phyloP scores from a whole-genome alignment of 2,329 filamentous ascomycete species.

The Amauroascus niger region DNA sequence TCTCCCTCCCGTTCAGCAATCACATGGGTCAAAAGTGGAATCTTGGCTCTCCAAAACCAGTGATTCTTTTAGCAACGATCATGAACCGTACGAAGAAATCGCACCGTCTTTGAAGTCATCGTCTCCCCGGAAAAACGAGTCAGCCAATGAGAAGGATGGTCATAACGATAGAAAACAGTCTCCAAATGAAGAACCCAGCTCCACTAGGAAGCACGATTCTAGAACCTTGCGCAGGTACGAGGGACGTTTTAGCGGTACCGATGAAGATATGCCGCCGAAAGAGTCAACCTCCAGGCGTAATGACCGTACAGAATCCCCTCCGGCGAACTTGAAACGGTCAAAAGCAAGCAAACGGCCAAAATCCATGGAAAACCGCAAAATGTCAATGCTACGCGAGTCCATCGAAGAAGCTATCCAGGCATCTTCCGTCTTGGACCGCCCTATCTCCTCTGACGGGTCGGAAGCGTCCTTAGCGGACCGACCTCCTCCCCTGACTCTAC shows the following conservation, averaged over 20 bases:
- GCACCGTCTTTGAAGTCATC: slow-evolving; percentile 9
- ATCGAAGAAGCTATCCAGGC: slow-evolving; percentile 19
- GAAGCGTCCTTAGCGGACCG: slow-evolving; percentile 31
- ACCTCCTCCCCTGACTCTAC: slow-evolving; percentile 34
- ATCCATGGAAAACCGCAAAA: slow-evolving; percentile 17
- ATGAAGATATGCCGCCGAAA: neutral
- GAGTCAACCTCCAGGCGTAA: neutral
- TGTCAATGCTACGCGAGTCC: slow-evolving; percentile 22
- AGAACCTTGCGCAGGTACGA: neutral
- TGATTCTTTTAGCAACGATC: slow-evolving; percentile 45
- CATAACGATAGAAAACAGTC: neutral
- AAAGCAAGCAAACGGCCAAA: slow-evolving; percentile 18
- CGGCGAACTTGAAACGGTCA: slow-evolving; percentile 19
- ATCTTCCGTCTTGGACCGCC: slow-evolving; percentile 25
- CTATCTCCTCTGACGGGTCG: slow-evolving; percentile 30
- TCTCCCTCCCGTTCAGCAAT: slow-evolving; percentile 29
- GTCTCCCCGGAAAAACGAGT: neutral
- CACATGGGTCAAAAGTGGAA: slow-evolving; percentile 47
- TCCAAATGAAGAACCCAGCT: neutral
- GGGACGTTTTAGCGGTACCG: neutral
- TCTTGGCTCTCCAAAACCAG: slow-evolving; percentile 51
- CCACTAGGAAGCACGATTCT: neutral
- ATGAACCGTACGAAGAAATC: slow-evolving; percentile 21
- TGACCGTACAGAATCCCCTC: neutral
- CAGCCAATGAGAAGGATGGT: neutral